Conservation (phyloP, 371 early-diverging fungal genomes). For the Mucor plumbeus region DNA sequence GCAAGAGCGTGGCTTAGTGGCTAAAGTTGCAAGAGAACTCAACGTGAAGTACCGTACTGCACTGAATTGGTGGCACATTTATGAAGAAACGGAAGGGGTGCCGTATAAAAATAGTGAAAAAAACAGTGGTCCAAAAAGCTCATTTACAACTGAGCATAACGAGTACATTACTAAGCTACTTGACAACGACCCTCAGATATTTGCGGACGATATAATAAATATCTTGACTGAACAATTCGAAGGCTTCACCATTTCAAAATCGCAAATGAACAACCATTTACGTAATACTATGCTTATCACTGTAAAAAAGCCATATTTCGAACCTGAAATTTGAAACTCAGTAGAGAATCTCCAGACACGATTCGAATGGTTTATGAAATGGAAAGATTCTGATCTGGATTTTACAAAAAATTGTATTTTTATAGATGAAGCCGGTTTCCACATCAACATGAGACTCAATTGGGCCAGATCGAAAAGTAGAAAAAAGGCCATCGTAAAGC, state of each 20-base stretch:
- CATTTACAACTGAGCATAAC: no score
- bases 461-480: no score
- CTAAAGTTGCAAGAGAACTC: no score
- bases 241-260: constrained; percentile 16
- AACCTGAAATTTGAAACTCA: constrained; percentile 18
- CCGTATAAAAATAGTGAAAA: no score
- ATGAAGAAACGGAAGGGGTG: no score
- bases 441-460: constrained; percentile 1
- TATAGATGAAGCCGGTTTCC: constrained; percentile 21
- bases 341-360: constrained; percentile 11
- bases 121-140: no score
- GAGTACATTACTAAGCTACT: constrained; percentile 15
- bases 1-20: no score
- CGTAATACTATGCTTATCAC: constrained; percentile 19
- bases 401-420: constrained; percentile 11
- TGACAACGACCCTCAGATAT: constrained; percentile 20
- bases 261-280: constrained; percentile 23
- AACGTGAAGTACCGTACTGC: no score
- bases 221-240: constrained; percentile 22
- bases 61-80: no score
- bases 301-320: constrained; percentile 20
- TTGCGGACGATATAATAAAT: constrained; percentile 19
- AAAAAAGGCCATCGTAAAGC: no score
- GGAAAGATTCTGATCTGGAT: constrained; percentile 15
- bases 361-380: constrained; percentile 18